Conservation (phyloP, 805 yeast genomes). For the Saccharomycopsis babjevae region DNA sequence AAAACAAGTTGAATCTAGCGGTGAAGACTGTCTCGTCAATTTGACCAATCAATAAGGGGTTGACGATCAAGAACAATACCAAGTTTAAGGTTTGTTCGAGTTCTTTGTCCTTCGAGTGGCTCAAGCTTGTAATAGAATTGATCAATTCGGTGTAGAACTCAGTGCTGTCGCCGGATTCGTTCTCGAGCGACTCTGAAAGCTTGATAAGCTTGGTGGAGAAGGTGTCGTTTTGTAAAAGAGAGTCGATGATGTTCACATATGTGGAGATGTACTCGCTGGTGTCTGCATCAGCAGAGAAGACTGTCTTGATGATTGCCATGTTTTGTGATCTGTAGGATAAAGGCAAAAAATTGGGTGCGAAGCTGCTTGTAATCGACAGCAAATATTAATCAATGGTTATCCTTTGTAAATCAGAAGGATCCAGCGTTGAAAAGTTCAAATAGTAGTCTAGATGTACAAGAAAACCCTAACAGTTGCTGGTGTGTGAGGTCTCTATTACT, state of each 20-base stretch:
- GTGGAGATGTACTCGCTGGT: slow-evolving; percentile 7
- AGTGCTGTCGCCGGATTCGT: background rate
- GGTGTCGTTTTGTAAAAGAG: slow-evolving; percentile 2
- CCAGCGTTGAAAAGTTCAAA: too few species aligned
- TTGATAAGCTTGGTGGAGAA: slow-evolving; percentile 10
- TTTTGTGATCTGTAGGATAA: background rate
- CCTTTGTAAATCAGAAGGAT: too few species aligned
- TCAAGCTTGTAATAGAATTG: slow-evolving; percentile 7
- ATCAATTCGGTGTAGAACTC: slow-evolving; percentile 10
- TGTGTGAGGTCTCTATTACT: too few species aligned
- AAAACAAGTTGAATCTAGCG: slow-evolving; percentile 5
- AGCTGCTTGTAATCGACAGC: too few species aligned
- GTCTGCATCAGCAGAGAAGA: background rate
- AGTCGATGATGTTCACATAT: slow-evolving; percentile 11
- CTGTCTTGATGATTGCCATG: background rate
- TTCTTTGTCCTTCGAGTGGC: slow-evolving; percentile 9
- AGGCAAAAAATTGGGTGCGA: background rate
- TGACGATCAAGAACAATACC: slow-evolving; percentile 13
- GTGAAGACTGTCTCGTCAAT: slow-evolving; percentile 3
- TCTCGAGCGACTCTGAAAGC: slow-evolving; percentile 1
- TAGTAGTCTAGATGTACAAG: too few species aligned
- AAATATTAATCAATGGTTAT: too few species aligned
- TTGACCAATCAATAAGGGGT: slow-evolving; percentile 3
- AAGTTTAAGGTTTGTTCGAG: slow-evolving; percentile 16
- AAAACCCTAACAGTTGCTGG: too few species aligned